Conservation (phyloP, 805 yeast genomes). For the Jamesozyma spencerorum region DNA sequence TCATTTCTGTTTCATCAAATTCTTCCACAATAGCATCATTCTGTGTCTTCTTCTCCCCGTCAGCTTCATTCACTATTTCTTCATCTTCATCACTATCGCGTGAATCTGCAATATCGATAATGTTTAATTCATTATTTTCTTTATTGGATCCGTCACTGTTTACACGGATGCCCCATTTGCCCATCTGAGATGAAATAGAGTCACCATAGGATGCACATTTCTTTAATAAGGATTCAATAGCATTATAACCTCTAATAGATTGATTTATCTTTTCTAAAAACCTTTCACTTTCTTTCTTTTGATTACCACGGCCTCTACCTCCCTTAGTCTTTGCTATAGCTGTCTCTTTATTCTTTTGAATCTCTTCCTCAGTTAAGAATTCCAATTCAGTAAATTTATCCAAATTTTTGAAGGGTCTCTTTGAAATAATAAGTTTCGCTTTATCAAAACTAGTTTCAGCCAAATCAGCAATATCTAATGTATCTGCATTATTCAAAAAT, state of each 20-base stretch:
- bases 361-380: conserved; percentile 34
- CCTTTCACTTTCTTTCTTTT: conserved; percentile 60
- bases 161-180: conserved; percentile 79
- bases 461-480: conserved; percentile 70
- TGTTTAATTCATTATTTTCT: conserved; percentile 15
- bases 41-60: conserved; percentile 25
- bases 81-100: conserved; percentile 19
- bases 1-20: conserved; percentile 24
- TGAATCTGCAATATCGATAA: conserved; percentile 8
- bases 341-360: conserved; percentile 16
- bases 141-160: conserved; percentile 31
- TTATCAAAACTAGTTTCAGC: conserved; percentile 57
- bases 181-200: conserved; percentile 60
- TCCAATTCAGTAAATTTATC: conserved; percentile 50
- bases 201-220: conserved; percentile 74
- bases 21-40: conserved; percentile 24
- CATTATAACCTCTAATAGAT: conserved; percentile 79
- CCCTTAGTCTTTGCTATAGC: conserved; percentile 21
- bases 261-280: conserved; percentile 60
- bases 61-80: conserved; percentile 17
- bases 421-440: conserved; percentile 53
- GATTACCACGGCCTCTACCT: conserved; percentile 25
- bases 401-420: conserved; percentile 61
- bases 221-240: conserved; percentile 85
- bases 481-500: conserved; percentile 70